phyloP scores from a whole-genome alignment of 2,329 filamentous ascomycete genomes.

The Xylariaceae sp. region DNA sequence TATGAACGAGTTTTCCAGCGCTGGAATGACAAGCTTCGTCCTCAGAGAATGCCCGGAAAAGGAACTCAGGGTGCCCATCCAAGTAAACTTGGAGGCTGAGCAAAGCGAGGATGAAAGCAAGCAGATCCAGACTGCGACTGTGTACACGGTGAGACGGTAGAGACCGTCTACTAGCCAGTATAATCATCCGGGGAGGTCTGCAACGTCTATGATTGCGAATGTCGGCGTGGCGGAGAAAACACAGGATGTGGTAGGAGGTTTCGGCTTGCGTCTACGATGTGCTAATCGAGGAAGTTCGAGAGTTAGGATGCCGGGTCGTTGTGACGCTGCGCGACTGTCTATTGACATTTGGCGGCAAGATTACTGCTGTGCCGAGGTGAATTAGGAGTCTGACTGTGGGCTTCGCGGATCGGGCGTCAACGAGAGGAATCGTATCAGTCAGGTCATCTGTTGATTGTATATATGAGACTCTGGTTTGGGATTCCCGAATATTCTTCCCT shows the following conservation, averaged over 20 bases:
- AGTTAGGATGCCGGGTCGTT: not conserved
- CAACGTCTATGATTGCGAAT: not conserved
- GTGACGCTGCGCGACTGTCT: not conserved
- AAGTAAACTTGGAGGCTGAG: not conserved
- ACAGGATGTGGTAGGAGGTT: not conserved
- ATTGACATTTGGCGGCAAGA: not conserved
- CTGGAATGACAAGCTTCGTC: not conserved
- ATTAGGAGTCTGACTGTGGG: not conserved
- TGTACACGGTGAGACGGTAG: not conserved
- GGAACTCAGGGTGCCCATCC: conserved; percentile 3
- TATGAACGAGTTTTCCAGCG: not conserved
- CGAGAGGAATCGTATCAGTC: no score
- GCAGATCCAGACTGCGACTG: not conserved
- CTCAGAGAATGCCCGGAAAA: not conserved
- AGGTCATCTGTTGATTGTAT: no score
- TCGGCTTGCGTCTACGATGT: not conserved
- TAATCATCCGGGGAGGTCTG: no score
- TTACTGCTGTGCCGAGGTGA: not conserved
- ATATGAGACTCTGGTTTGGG: no score
- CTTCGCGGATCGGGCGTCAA: no score
- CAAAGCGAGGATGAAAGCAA: not conserved
- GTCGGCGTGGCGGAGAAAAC: not conserved
- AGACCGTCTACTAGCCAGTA: no score
- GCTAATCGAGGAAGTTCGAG: not conserved
- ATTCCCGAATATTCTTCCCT: no score